Conservation (phyloP, 768 basidiomycete genomes). For the Suillus plorans region DNA sequence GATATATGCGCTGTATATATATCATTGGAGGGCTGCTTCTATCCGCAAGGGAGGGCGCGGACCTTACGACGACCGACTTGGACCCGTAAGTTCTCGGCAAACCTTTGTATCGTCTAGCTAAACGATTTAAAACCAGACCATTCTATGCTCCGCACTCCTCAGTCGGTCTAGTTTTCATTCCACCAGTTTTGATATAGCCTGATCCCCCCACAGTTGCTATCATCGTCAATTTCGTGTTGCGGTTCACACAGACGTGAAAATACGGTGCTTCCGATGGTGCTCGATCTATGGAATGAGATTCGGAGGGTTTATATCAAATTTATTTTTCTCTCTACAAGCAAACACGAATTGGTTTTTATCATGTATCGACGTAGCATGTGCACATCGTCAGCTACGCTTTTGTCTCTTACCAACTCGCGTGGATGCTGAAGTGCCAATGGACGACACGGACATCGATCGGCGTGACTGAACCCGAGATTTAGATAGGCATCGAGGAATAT, state of each 20-base stretch:
- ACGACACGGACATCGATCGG: constrained; percentile 73
- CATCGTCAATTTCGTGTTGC: constrained; percentile 80
- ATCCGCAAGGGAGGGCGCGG: constrained; percentile 90
- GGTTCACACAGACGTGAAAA: constrained; percentile 52
- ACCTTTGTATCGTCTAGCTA: constrained; percentile 9
- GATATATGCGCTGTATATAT: constrained; percentile 93
- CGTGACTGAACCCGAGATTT: constrained; percentile 39
- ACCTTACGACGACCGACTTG: constrained; percentile 94
- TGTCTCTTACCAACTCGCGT: constrained; percentile 58
- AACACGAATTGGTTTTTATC: constrained; percentile 11
- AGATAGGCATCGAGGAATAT: constrained; percentile 1
- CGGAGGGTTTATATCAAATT: neutral
- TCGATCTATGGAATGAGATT: neutral
- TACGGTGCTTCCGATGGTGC: neutral
- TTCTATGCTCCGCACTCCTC: constrained; percentile 80
- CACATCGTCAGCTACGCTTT: constrained; percentile 43
- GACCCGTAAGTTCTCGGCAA: constrained; percentile 69
- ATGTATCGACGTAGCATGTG: neutral
- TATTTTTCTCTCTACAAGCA: constrained; percentile 8
- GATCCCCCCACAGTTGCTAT: constrained; percentile 60
- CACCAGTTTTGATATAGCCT: neutral
- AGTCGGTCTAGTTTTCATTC: constrained; percentile 40
- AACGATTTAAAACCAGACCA: constrained; percentile 50
- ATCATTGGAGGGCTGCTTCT: constrained; percentile 93
- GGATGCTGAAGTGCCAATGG: constrained; percentile 66